Evolutionary conservation across 129 eudicot species (phyloP).

Genomic region (sunflower (Helianthus annuus)): DNA sequence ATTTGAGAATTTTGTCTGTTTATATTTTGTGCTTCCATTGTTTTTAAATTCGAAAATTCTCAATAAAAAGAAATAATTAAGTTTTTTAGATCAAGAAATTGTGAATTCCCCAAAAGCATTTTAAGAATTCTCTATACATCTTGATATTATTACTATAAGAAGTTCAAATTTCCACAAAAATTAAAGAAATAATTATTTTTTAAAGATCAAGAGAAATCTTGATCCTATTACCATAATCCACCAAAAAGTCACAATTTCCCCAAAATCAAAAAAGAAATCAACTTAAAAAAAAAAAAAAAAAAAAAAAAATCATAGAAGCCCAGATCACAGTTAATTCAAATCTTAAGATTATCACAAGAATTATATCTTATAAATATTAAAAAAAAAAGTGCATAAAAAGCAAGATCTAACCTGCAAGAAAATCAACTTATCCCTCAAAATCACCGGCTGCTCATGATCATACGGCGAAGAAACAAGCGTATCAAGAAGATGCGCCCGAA

Average conservation of each 20-base stretch:
- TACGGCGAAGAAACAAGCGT: slow-evolving; percentile 45
- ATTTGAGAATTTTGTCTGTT: no score
- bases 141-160: no score
- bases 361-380: no score
- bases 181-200: not conserved
- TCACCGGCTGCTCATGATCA: slow-evolving; percentile 52
- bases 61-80: not conserved
- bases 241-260: not conserved
- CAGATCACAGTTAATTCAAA: not conserved
- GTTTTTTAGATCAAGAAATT: no score
- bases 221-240: not conserved
- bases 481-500: slow-evolving; percentile 71
- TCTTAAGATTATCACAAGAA: not conserved
- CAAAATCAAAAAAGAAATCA: not conserved
- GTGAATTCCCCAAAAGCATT: no score
- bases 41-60: not conserved
- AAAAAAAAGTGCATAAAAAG: no score
- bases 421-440: slow-evolving; percentile 81
- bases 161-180: not conserved
- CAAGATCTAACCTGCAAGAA: slow-evolving; percentile 80
- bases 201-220: not conserved
- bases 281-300: not conserved
- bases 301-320: not conserved
- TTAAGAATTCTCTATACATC: no score
- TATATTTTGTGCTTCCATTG: no score